Base-by-base conservation (phyloP, 2,329 filamentous ascomycete genomes). In the Alternaria dauci region DNA sequence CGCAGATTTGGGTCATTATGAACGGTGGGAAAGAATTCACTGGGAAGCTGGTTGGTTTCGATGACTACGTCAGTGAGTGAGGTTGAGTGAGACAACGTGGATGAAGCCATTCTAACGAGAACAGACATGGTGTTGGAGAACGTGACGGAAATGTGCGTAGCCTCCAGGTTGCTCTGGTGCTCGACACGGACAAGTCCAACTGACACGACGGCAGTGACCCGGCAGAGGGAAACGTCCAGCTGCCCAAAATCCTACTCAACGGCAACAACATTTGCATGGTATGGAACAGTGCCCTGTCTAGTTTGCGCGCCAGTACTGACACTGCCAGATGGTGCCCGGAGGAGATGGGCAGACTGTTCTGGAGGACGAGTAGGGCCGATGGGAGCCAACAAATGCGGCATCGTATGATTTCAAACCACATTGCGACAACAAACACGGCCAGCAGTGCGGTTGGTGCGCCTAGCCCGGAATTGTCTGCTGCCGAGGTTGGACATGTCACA, bases 251-350 rank as follows among this genome's bases (percentile, higher is more conserved):
- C 63, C 82, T 99, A 42, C 83, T 99, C 39, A 99, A 99, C 75
- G 95, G 95, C 58, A 99, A 99, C 83, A 98, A 98, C 75, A 93
- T 99, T 67, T 98, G 94, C 91, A 99, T 99, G 95, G 95, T 97
- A 86, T 57, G 85, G 70, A 6, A 30, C 4, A 4, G 4, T 28
- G 36, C 28, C 25, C 14, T 20, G 42, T n/a, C 16, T 34, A 25
- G 32, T 36, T 23, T 26, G 9, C 11, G 32, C 26, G 18, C 23
- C 36, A 32, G 23, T 50, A 26, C 63, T 72, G 47, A 72, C 44
- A 25, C 26, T 20, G 23, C 18, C 43, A 78, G 75, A 76, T 76
- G 73, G 72, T 76, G 16, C 74, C 75, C 3, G 75, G 75, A 53
- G 76, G 74, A 46, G 72, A 77, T 48, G 75, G 73, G 11, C 65